Evolutionary conservation across 2,329 filamentous ascomycete genomes (phyloP).

Genomic region (Nemania sp.): DNA sequence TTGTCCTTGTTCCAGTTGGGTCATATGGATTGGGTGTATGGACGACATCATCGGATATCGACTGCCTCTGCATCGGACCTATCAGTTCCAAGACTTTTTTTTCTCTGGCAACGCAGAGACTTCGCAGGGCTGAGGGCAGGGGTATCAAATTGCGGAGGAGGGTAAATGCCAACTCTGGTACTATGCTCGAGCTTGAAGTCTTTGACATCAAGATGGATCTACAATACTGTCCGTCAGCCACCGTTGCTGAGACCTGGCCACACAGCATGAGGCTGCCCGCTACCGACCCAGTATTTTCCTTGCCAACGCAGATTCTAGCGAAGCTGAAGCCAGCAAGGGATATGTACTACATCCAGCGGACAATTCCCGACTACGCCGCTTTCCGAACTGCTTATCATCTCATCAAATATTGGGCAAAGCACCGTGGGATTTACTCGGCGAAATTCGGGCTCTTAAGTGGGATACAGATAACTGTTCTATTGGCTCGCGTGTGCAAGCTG

Average conservation of each 20-base stretch:
- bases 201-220: conserved; percentile 63
- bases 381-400: conserved; percentile 64
- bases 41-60: conserved; percentile 64
- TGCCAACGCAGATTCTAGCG: conserved; percentile 59
- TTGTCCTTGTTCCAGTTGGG: conserved; percentile 65
- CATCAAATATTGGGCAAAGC: conserved; percentile 65
- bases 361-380: conserved; percentile 60
- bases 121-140: conserved; percentile 51
- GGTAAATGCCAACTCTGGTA: conserved; percentile 62
- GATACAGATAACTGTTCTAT: conserved; percentile 66
- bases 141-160: conserved; percentile 59
- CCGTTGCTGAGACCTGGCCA: conserved; percentile 59
- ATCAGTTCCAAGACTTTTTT: conserved; percentile 67
- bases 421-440: conserved; percentile 66
- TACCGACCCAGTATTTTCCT: conserved; percentile 57
- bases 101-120: conserved; percentile 57
- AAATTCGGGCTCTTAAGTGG: conserved; percentile 69
- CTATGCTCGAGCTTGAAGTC: conserved; percentile 68
- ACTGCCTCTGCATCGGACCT: conserved; percentile 67
- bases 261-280: conserved; percentile 52
- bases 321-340: conserved; percentile 70
- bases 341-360: conserved; percentile 61
- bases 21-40: conserved; percentile 68
- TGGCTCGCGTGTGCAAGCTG: conserved; percentile 64
- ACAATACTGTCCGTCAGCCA: conserved; percentile 66